A percentile compares a stretch with the other conserved stretches of the same genome.
phyloP scores from a whole-genome alignment of 139 green algal genomes.

The Chlorella sp. region DNA sequence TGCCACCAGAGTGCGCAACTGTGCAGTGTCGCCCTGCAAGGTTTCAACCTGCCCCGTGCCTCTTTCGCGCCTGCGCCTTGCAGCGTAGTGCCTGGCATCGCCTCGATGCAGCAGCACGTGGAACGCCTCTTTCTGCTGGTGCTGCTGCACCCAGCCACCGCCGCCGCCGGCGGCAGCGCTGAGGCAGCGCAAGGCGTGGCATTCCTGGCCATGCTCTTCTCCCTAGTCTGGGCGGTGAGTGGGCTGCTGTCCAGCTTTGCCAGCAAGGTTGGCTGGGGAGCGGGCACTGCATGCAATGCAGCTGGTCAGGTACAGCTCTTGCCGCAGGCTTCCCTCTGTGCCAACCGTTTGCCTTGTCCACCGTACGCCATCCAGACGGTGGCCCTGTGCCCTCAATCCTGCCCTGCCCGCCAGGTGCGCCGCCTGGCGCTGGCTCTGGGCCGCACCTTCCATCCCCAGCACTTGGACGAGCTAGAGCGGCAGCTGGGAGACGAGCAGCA shows the following conservation, averaged over 20 bases:
- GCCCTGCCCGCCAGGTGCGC: neutral
- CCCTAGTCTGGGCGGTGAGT: slow-evolving; percentile 7
- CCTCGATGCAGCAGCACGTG: neutral
- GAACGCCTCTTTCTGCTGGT: slow-evolving; percentile 10
- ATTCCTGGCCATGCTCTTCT: slow-evolving; percentile 17
- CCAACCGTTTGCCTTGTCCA: neutral
- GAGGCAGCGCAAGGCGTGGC: neutral
- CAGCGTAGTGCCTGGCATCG: neutral
- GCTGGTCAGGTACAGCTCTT: too few species aligned
- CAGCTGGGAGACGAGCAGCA: neutral
- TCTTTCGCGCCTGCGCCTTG: neutral
- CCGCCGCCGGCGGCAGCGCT: neutral
- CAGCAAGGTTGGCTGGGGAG: too few species aligned
- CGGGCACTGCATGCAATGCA: neutral
- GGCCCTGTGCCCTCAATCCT: neutral
- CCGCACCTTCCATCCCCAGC: neutral
- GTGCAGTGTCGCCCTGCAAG: too few species aligned
- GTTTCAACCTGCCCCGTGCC: too few species aligned
- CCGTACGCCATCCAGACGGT: too few species aligned
- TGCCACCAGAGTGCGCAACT: too few species aligned
- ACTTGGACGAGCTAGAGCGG: too few species aligned
- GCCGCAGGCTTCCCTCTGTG: too few species aligned
- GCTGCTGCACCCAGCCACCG: neutral
- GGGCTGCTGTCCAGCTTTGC: too few species aligned
- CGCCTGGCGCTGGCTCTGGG: neutral